Conservation (phyloP, 768 basidiomycete species). For the Hygrophorus pudorinus region DNA sequence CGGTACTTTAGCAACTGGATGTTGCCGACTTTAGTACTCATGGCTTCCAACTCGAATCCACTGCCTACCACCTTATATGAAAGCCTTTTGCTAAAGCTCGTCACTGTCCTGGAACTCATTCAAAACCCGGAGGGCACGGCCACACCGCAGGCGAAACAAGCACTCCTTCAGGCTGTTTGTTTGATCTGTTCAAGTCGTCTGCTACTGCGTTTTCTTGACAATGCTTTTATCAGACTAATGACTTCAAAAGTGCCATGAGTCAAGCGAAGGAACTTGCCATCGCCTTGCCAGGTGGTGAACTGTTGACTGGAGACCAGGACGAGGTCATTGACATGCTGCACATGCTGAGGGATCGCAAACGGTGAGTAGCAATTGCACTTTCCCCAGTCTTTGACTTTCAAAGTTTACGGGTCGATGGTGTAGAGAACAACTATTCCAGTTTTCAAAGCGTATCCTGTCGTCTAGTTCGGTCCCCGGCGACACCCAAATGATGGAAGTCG, state of each 20-base stretch:
- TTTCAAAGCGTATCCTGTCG: slow-evolving; percentile 32
- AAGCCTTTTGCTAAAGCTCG: slow-evolving; percentile 47
- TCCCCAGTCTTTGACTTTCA: neutral
- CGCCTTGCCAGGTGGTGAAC: slow-evolving; percentile 62
- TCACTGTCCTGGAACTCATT: slow-evolving; percentile 49
- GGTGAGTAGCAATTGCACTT: slow-evolving; percentile 26
- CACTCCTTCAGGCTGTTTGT: slow-evolving; percentile 55
- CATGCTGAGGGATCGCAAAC: slow-evolving; percentile 50
- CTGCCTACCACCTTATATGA: slow-evolving; percentile 31
- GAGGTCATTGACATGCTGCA: slow-evolving; percentile 64
- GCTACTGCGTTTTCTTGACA: neutral
- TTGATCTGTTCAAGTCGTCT: neutral
- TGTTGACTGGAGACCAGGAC: slow-evolving; percentile 58
- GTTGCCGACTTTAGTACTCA: no score
- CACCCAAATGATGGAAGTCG: slow-evolving; percentile 50
- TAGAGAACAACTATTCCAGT: slow-evolving; percentile 47
- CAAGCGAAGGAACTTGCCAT: slow-evolving; percentile 52
- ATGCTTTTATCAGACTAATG: slow-evolving; percentile 44
- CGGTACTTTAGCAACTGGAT: no score
- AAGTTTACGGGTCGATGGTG: neutral
- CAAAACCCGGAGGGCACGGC: slow-evolving; percentile 44
- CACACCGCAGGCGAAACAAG: slow-evolving; percentile 54
- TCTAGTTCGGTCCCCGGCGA: slow-evolving; percentile 18
- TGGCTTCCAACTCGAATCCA: neutral
- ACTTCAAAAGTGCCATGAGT: slow-evolving; percentile 48